A percentile compares a stretch with the other conserved stretches of the same genome.
Evolutionary conservation across 805 yeast genomes (phyloP).

Genomic region (Kazachstania psychrophila): DNA sequence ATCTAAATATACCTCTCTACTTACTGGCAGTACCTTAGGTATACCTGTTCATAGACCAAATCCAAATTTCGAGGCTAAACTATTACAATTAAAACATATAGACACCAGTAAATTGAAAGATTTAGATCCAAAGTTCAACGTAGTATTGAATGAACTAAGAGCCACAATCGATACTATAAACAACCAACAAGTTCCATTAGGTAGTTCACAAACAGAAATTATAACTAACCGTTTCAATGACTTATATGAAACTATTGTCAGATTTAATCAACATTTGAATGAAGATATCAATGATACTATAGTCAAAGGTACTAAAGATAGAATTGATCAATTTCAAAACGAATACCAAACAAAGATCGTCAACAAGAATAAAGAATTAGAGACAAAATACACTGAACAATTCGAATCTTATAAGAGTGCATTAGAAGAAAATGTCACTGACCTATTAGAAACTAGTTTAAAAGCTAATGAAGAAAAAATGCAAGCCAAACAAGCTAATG

Average conservation of each 20-base stretch:
- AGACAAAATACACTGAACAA: constrained; percentile 50
- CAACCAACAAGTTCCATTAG: constrained; percentile 25
- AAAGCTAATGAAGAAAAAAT: constrained; percentile 58
- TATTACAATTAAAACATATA: constrained; percentile 1
- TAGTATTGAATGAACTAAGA: constrained; percentile 28
- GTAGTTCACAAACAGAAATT: constrained; percentile 12
- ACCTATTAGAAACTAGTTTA: constrained; percentile 53
- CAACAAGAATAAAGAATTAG: constrained; percentile 44
- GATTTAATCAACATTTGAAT: constrained; percentile 12
- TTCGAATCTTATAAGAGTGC: constrained; percentile 53
- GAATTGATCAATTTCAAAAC: constrained; percentile 15
- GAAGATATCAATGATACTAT: constrained; percentile 10
- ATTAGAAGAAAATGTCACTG: constrained; percentile 50
- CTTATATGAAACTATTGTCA: constrained; percentile 9
- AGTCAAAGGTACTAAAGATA: constrained; percentile 12
- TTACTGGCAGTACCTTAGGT: constrained; percentile 16
- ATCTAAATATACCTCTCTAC: constrained; percentile 16
- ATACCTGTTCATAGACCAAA: constrained; percentile 12
- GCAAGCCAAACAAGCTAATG: constrained; percentile 63
- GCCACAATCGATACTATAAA: constrained; percentile 31
- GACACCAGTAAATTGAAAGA: constrained; percentile 1
- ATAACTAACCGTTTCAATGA: constrained; percentile 11
- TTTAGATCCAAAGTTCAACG: constrained; percentile 9
- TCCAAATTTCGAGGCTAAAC: background rate
- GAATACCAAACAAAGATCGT: constrained; percentile 18